phyloP scores from a whole-genome alignment of 2,329 filamentous ascomycete species.

The Seiridium unicorne region DNA sequence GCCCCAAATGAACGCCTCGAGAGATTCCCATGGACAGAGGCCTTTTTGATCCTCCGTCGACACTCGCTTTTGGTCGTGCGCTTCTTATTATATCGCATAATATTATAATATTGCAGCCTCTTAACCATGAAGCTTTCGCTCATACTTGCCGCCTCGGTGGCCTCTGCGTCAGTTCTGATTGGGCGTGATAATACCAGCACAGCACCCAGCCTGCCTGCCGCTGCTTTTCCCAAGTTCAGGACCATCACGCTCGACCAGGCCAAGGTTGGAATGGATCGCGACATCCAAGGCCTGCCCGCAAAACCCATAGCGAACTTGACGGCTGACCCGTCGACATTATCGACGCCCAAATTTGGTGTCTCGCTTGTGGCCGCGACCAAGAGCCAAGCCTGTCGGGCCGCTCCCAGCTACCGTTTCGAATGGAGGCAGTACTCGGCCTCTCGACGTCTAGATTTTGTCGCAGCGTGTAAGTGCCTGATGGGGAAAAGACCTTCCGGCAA shows the following conservation, averaged over 20 bases:
- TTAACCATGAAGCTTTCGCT: neutral
- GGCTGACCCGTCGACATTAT: neutral
- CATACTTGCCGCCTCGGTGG: neutral
- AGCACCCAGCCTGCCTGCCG: neutral
- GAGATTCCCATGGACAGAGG: neutral
- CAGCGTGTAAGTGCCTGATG: slow-evolving; percentile 27
- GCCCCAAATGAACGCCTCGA: neutral
- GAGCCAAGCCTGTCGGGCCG: slow-evolving; percentile 13
- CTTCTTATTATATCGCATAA: neutral
- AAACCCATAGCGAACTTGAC: neutral
- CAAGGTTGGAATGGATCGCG: neutral
- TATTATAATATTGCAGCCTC: neutral
- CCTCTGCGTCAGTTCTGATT: neutral
- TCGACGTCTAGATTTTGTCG: slow-evolving; percentile 26
- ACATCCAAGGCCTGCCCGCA: neutral
- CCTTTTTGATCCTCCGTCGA: neutral
- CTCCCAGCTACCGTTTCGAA: slow-evolving; percentile 27
- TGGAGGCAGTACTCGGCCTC: slow-evolving; percentile 28
- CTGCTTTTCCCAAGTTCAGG: slow-evolving; percentile 1
- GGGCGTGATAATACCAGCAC: neutral
- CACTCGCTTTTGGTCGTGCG: neutral
- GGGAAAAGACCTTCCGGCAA: slow-evolving; percentile 23
- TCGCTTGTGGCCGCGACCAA: neutral
- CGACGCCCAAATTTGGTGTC: neutral
- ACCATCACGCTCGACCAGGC: neutral